Evolutionary conservation across 257 asterid species (phyloP), one percentile per base, ranked within the genome.

Genomic region (Marsdenia floribunda): DNA sequence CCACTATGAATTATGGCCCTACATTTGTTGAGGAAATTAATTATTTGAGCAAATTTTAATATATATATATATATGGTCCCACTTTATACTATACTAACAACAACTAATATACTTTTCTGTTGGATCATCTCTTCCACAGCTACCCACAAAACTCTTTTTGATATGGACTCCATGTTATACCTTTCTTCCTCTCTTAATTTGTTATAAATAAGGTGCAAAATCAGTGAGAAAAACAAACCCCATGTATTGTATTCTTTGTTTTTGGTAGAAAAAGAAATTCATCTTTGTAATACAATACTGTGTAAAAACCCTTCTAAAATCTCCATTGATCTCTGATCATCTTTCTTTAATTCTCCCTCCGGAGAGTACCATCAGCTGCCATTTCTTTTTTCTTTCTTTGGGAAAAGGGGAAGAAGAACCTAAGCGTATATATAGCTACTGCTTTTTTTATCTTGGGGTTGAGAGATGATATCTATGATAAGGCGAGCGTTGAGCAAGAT

Each of bases 401-500:
- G 33, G 33, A 29, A 29, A 29, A 29, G 33, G 33, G 33, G 33
- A 29, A 29, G 33, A 29, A 29, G 33, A 29, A 29, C 33, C 33
- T 29, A 29, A 29, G 1, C 33, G 33, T 29, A 29, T 29, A 29
- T 29, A 29, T 29, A 29, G 33, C 33, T 29, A 29, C 33, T 29
- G n/a, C n/a, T 1, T 29, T 29, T 29, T 29, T 29, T 1, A 29
- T 29, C 33, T 29, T 29, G 33, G 33, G 33, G 33, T 29, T 29
- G 33, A 0, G 33, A 29, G 33, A 29, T 29, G 33, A 29, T 5
- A 71, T 22, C 44, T 55, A 10, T n/a, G 58, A 22, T 42, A 54
- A 77, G n/a, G 85, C 83, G 90, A 83, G 93, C 79, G 92, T 53
- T 74, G 93, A 88, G 80, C 97, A 82, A 72, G 98, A 91, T 93